Percentiles rank a stretch among this genome's conserved stretches.
phyloP scores from a whole-genome alignment of 2,329 filamentous ascomycete genomes.

The Arachnopeziza araneosa region DNA sequence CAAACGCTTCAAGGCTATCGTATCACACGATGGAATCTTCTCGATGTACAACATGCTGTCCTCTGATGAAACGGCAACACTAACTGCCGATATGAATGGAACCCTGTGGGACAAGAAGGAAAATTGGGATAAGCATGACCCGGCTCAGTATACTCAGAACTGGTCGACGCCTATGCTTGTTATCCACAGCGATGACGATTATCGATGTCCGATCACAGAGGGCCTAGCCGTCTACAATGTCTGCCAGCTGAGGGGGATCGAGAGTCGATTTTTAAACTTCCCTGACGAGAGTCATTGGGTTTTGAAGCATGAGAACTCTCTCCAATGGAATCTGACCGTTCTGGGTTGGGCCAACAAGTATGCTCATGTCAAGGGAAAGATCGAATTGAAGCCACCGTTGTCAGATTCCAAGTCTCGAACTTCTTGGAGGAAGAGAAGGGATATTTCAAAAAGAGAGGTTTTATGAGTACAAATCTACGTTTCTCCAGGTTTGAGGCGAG shows the following conservation, averaged over 20 bases:
- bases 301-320: slow-evolving; percentile 78
- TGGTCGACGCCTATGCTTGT: slow-evolving; percentile 85
- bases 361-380: slow-evolving; percentile 10
- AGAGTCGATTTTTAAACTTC: slow-evolving; percentile 57
- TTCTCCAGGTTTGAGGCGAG: no score
- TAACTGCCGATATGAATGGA: slow-evolving; percentile 59
- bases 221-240: slow-evolving; percentile 55
- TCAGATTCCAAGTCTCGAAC: no score
- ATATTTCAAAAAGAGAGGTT: no score
- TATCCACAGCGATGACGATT: slow-evolving; percentile 85
- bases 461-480: no score
- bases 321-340: slow-evolving; percentile 84
- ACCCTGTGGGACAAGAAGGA: slow-evolving; percentile 54
- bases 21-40: no score
- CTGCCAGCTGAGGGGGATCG: slow-evolving; percentile 49
- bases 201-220: slow-evolving; percentile 78
- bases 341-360: slow-evolving; percentile 61
- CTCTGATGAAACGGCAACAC: no score
- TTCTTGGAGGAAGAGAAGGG: no score
- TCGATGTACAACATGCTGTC: no score
- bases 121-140: slow-evolving; percentile 64
- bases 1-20: no score
- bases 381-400: no score
- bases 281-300: slow-evolving; percentile 73
- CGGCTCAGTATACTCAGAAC: slow-evolving; percentile 53